These are phyloP conservation scores for Atractiella rhizophila DNA, from an alignment of 768 basidiomycete genomes.

Conservation along the genomic window DNA sequence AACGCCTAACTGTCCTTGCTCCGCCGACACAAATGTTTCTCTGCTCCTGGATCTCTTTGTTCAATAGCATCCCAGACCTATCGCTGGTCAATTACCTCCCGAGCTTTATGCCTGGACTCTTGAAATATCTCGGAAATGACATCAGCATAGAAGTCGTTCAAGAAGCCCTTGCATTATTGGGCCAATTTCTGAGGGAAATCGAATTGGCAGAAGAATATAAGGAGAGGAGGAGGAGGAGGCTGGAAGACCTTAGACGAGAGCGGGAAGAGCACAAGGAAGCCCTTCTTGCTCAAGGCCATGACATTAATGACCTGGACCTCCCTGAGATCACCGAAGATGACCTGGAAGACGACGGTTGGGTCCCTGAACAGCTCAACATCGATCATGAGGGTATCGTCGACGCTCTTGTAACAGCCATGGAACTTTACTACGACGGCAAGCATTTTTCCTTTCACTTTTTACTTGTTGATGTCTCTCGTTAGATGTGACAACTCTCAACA, in stretches of 20 bases:
- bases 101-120: conserved; percentile 71
- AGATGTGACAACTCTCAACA: conserved; percentile 91
- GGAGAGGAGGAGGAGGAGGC: conserved; percentile 28
- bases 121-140: conserved; percentile 95
- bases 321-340: conserved; percentile 15
- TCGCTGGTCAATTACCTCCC: conserved; percentile 86
- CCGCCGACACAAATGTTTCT: conserved; percentile 88
- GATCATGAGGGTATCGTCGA: conserved; percentile 81
- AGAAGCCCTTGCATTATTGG: conserved; percentile 37
- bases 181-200: conserved; percentile 74
- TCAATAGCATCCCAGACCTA: conserved; percentile 87
- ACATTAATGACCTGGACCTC: too few species aligned
- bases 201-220: conserved; percentile 52
- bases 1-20: conserved; percentile 80
- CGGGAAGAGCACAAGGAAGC: conserved; percentile 23
- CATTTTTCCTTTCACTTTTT: background rate
- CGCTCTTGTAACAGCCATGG: conserved; percentile 62
- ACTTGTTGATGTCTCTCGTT: background rate
- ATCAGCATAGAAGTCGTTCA: conserved; percentile 76
- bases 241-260: conserved; percentile 26
- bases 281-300: too few species aligned
- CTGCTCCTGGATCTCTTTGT: conserved; percentile 85
- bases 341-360: conserved; percentile 32
- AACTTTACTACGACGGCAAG: conserved; percentile 42
- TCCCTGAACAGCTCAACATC: conserved; percentile 75